These are phyloP conservation scores for Blastobotrys robertii DNA, from an alignment of 805 yeast species.

Conservation along the genomic window DNA sequence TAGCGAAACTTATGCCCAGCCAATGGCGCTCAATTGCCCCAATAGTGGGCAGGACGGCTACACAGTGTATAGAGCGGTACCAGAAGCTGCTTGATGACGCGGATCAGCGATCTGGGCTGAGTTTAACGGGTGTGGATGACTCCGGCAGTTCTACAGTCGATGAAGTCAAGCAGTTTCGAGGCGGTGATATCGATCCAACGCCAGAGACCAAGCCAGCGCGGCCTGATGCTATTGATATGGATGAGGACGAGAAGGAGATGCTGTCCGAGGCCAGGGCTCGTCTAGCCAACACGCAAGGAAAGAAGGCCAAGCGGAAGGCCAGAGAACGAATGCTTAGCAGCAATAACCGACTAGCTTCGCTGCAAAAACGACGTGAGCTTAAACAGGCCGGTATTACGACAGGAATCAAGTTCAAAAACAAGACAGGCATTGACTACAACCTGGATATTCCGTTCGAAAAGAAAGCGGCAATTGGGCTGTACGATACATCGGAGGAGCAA, in stretches of 20 bases:
- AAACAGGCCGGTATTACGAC: slow-evolving; percentile 21
- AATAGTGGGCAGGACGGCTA: slow-evolving; percentile 72
- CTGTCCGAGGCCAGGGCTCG: slow-evolving; percentile 90
- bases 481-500: slow-evolving; percentile 57
- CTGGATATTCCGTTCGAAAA: slow-evolving; percentile 76
- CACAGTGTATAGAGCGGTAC: slow-evolving; percentile 78
- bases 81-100: slow-evolving; percentile 56
- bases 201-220: slow-evolving; percentile 74
- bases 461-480: slow-evolving; percentile 54
- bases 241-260: slow-evolving; percentile 88
- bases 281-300: slow-evolving; percentile 85
- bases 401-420: slow-evolving; percentile 36
- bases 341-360: slow-evolving; percentile 59
- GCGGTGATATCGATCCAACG: slow-evolving; percentile 55
- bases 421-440: slow-evolving; percentile 68
- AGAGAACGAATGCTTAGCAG: slow-evolving; percentile 78
- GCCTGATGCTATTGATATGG: slow-evolving; percentile 72
- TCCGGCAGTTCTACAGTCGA: slow-evolving; percentile 35
- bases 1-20: slow-evolving; percentile 70
- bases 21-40: slow-evolving; percentile 94
- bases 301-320: slow-evolving; percentile 83
- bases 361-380: slow-evolving; percentile 52
- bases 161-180: slow-evolving; percentile 26
- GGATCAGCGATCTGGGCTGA: slow-evolving; percentile 31
- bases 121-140: slow-evolving; percentile 41